Conservation (phyloP, 2,329 filamentous ascomycete genomes). For the Trichoderma afroharzianum region DNA sequence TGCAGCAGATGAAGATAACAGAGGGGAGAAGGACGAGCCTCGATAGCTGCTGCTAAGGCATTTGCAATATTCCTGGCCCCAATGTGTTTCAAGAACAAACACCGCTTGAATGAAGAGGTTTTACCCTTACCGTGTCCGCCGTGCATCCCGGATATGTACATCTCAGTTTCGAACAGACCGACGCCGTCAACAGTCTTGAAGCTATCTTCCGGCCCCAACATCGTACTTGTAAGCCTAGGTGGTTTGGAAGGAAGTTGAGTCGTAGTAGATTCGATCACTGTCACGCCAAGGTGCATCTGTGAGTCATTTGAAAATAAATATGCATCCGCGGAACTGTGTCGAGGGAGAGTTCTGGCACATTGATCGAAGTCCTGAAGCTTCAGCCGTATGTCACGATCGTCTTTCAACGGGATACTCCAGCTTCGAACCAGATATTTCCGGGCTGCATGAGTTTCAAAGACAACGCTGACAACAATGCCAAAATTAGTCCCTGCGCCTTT, state of each 20-base stretch:
- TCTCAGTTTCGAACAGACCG: constrained; percentile 54
- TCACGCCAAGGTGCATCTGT: constrained; percentile 49
- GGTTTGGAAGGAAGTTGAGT: constrained; percentile 17
- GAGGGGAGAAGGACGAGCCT: constrained; percentile 45
- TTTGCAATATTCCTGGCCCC: constrained; percentile 28
- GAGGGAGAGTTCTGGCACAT: constrained; percentile 37
- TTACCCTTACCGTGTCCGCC: constrained; percentile 55
- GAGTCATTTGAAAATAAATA: constrained; percentile 51
- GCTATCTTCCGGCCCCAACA: constrained; percentile 34
- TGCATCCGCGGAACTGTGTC: constrained; percentile 47
- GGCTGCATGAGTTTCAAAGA: constrained; percentile 45
- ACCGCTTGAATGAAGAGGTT: constrained; percentile 63
- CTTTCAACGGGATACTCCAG: constrained; percentile 37
- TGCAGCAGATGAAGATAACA: constrained; percentile 63
- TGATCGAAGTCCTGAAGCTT: constrained; percentile 42
- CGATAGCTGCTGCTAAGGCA: constrained; percentile 44
- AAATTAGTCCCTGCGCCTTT: constrained; percentile 59
- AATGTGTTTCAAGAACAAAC: constrained; percentile 54
- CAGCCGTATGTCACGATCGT: constrained; percentile 25
- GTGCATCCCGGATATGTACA: constrained; percentile 60
- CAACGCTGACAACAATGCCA: constrained; percentile 53
- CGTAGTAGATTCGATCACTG: constrained; percentile 41
- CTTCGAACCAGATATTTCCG: constrained; percentile 38
- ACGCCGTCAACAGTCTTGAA: constrained; percentile 42
- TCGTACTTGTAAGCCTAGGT: constrained; percentile 6